Evolutionary conservation across 208 protist species (phyloP), one percentile per base, ranked within the genome.

Genomic region (Plasmodiophora brassicae): DNA sequence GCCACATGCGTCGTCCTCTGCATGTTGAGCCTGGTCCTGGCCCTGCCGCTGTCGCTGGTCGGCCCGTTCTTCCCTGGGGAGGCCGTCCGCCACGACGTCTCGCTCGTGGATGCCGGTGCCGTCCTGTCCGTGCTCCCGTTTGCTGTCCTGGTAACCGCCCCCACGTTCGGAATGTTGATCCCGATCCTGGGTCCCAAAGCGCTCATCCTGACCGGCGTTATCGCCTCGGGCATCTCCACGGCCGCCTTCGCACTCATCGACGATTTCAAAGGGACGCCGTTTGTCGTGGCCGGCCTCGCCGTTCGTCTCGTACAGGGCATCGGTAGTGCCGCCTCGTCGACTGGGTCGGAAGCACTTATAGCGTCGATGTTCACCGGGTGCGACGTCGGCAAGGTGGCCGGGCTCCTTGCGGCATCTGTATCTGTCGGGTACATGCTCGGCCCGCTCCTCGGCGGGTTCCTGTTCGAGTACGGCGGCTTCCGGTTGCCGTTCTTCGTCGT

Each of bases 401-500:
- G 65, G 14, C 10, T 38, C 65, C n/a, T 78, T 36, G 65, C 32
- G 65, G 65, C 41, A n/a, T 78, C 32, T 78, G 65, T n/a, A 14
- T 38, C 32, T 32, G 65, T 38, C 65, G 65, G 65, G 20, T 78
- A 78, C n/a, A 78, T 78, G 65, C n/a, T 78, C 32, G 65, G 65
- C n/a, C 65, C 65, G 10, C 41, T 78, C n/a, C 65, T 78, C 20
- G 65, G 65, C n/a, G 65, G 65, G 5, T 5, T 78, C 10, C n/a
- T 78, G n/a, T 78, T 78, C 65, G 65, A 78, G 20, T 78, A 78
- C 65, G 65, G 65, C n/a, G 65, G 65, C 5, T 78, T 44, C n/a
- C 65, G 65, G n/a, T 36, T 78, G 65, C 65, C 65, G n/a, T 78
- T 78, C 65, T 78, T 38, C n/a, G 65, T 78, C 32, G n/a, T 78